Conservation (phyloP, 768 basidiomycete genomes). For the Calocybe gangraenosa region DNA sequence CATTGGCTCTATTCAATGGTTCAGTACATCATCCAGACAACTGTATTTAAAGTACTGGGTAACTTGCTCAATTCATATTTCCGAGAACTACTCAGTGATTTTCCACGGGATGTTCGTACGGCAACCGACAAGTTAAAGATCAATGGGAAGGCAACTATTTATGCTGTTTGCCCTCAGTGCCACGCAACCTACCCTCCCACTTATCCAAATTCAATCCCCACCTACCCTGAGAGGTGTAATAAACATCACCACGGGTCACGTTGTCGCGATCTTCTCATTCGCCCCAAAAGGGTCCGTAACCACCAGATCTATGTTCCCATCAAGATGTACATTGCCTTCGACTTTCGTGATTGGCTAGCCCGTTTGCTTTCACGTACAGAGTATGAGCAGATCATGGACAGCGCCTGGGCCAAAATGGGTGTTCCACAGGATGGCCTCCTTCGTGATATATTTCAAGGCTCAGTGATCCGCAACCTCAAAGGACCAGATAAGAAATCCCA, state of each 20-base stretch:
- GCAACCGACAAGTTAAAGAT: constrained; percentile 10
- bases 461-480: constrained; percentile 19
- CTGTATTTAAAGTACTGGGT: background rate
- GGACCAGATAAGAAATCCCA: constrained; percentile 22
- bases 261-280: constrained; percentile 9
- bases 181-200: constrained; percentile 12
- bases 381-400: constrained; percentile 21
- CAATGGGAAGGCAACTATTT: constrained; percentile 13
- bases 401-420: constrained; percentile 1
- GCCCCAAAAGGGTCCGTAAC: background rate
- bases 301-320: constrained; percentile 15
- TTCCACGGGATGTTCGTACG: constrained; percentile 11
- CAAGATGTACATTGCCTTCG: constrained; percentile 17
- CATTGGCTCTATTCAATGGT: constrained; percentile 13
- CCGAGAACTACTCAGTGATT: background rate
- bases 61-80: background rate
- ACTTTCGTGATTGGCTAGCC: constrained; percentile 24
- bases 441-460: constrained; percentile 23
- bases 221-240: constrained; percentile 9
- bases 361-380: too few relatives aligned
- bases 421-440: constrained; percentile 2
- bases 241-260: constrained; percentile 7
- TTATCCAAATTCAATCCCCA: background rate
- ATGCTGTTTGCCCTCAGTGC: constrained; percentile 18
- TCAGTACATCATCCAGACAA: constrained; percentile 6